phyloP scores from a whole-genome alignment of 1,284 basidiomycete species.

The Tilletia caries region DNA sequence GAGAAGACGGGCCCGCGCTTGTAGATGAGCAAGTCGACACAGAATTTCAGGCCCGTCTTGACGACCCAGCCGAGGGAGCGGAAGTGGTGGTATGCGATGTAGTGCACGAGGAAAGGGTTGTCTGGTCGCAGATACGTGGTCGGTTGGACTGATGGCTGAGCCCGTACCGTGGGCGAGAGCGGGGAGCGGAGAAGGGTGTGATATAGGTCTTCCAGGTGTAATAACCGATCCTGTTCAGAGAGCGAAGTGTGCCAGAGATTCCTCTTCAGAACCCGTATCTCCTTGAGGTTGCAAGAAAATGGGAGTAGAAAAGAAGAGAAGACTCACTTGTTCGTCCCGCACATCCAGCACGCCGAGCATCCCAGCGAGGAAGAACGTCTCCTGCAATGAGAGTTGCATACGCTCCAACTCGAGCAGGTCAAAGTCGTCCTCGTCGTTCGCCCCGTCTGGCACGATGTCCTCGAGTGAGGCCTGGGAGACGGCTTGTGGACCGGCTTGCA shows the following conservation, averaged over 20 bases:
- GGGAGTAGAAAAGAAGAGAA: neutral
- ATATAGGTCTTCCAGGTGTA: neutral
- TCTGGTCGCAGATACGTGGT: conserved; percentile 58
- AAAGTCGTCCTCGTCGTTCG: conserved; percentile 30
- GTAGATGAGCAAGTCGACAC: conserved; percentile 89
- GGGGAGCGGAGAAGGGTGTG: neutral
- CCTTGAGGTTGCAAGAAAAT: too few species aligned
- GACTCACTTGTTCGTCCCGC: conserved; percentile 17
- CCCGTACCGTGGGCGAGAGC: neutral
- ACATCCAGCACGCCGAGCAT: conserved; percentile 80
- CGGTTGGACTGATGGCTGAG: neutral
- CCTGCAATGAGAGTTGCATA: conserved; percentile 83
- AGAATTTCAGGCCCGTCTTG: conserved; percentile 94
- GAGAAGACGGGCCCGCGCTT: conserved; percentile 90
- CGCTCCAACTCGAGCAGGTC: conserved; percentile 74
- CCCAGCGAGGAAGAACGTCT: conserved; percentile 87
- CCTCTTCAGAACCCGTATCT: too few species aligned
- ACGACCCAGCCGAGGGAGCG: conserved; percentile 97
- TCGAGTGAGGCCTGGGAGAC: conserved; percentile 7
- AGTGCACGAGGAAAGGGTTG: conserved; percentile 88
- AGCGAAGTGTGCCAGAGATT: neutral
- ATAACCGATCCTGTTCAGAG: neutral
- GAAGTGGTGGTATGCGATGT: conserved; percentile 90
- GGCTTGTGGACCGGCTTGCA: neutral
- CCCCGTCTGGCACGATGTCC: conserved; percentile 4